Evolutionary conservation across 208 protist species (phyloP), one percentile per base, ranked within the genome.

Genomic region (Herpetomonas tarakana): DNA sequence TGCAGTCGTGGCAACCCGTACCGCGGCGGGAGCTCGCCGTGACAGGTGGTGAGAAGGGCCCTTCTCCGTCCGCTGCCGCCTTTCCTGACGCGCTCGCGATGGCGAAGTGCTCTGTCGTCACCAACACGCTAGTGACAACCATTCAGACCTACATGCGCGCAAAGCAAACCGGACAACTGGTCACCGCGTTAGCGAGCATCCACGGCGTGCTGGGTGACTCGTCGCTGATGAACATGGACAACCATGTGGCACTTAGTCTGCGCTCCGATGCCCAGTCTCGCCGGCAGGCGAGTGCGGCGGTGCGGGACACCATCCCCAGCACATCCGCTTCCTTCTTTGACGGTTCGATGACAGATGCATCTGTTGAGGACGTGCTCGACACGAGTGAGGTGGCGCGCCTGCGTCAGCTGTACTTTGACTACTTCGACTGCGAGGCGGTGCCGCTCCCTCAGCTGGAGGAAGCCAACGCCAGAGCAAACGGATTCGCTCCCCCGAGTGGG

Each of bases 371-470:
- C 16, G 21, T 82, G 12, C 65, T 94, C 0, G 84, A 91, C 54
- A 57, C 66, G 50, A 68, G 72, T 14, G 85, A 92, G 52, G 72
- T 94, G 11, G 73, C 58, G 30, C 62, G 80, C 26, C 74, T 94
- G 27, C 85, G 85, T 52, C 88, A 94, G 53, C 64, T 94, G 21
- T 94, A 94, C 63, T 94, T 94, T 73, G 85, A 94, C 71, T 94
- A 91, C 57, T 94, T 85, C 41, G 88, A 94, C 47, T 94, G 88
- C 47, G 84, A 94, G 66, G 70, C 81, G 31, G 56, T 88, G 3
- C 76, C 68, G 24, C 65, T 85, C 12, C 53, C 44, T 28, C 65
- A 52, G 4, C 68, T 29, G 44, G 44, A 49, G 44, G 44, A 49
- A 22, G 6, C 44, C 44, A 49, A 49, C 44, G 44, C 44, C 16